Conservation (phyloP, 1,284 basidiomycete genomes). For the Heterobasidion parviporum region DNA sequence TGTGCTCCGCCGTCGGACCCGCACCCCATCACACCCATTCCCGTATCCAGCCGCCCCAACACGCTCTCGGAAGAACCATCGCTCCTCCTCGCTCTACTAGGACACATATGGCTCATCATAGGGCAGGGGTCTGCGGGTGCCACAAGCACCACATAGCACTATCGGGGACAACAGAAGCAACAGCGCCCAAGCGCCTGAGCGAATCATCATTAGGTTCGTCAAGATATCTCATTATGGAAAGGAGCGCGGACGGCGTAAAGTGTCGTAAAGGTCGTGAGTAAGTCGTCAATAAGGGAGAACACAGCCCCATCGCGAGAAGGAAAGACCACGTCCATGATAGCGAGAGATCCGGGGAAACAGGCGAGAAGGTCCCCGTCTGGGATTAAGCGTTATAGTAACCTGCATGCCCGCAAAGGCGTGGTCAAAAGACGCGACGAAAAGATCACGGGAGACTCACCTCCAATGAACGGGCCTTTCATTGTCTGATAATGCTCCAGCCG, state of each 20-base stretch:
- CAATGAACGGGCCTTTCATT: slow-evolving; percentile 56
- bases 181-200: neutral
- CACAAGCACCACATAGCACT: too few species aligned
- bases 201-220: neutral
- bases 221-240: neutral
- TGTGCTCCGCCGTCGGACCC: neutral
- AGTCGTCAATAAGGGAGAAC: slow-evolving; percentile 2
- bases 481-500: slow-evolving; percentile 55
- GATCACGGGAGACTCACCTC: slow-evolving; percentile 30
- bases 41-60: too few species aligned
- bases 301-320: neutral
- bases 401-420: slow-evolving; percentile 1
- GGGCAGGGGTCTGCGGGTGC: neutral
- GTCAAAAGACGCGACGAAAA: slow-evolving; percentile 8
- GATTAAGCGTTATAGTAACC: slow-evolving; percentile 14
- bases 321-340: slow-evolving; percentile 1
- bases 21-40: too few species aligned
- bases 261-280: slow-evolving; percentile 6
- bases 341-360: neutral
- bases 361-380: neutral
- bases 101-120: neutral
- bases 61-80: too few species aligned
- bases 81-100: neutral
- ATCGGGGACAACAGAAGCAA: neutral
- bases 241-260: slow-evolving; percentile 1